Percentiles rank a stretch among this genome's conserved stretches.
Evolutionary conservation across 768 basidiomycete genomes (phyloP).

Genomic region (Antrodiella citrinella): DNA sequence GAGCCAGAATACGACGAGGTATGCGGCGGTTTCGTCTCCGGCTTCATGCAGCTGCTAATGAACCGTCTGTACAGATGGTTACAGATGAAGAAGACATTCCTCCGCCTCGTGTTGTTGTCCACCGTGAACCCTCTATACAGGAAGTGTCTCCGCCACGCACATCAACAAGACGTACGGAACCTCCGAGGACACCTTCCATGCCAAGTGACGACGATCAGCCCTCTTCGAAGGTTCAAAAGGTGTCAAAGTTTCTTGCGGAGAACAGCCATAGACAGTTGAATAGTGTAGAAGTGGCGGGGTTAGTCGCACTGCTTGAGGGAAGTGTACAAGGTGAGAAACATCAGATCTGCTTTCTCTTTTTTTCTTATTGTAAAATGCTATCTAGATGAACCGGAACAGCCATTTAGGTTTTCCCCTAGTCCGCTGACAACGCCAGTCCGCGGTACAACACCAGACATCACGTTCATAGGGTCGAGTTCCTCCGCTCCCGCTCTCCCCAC

Average conservation of each 20-base stretch:
- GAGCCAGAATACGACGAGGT: too few relatives aligned
- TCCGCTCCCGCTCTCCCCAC: constrained; percentile 16
- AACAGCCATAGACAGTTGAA: constrained; percentile 41
- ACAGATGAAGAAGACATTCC: neutral
- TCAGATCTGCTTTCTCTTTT: neutral
- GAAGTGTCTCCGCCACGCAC: neutral
- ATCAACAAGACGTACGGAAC: neutral
- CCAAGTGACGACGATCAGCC: neutral
- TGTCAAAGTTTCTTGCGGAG: constrained; percentile 39
- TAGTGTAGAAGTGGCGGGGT: constrained; percentile 42
- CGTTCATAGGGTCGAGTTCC: constrained; percentile 13
- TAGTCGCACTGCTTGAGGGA: constrained; percentile 47
- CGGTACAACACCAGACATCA: constrained; percentile 24
- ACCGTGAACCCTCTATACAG: neutral
- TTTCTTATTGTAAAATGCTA: neutral
- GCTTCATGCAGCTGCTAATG: too few relatives aligned
- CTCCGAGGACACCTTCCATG: neutral
- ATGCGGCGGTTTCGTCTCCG: too few relatives aligned
- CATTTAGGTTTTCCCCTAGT: constrained; percentile 55
- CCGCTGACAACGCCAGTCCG: constrained; percentile 31
- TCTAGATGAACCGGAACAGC: constrained; percentile 34
- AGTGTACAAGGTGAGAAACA: constrained; percentile 36
- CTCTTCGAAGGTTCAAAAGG: constrained; percentile 38
- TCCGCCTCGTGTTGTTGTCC: too few relatives aligned
- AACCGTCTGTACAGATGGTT: neutral